Conservation (phyloP, 2,329 filamentous ascomycete species). For the Botrytis elliptica region DNA sequence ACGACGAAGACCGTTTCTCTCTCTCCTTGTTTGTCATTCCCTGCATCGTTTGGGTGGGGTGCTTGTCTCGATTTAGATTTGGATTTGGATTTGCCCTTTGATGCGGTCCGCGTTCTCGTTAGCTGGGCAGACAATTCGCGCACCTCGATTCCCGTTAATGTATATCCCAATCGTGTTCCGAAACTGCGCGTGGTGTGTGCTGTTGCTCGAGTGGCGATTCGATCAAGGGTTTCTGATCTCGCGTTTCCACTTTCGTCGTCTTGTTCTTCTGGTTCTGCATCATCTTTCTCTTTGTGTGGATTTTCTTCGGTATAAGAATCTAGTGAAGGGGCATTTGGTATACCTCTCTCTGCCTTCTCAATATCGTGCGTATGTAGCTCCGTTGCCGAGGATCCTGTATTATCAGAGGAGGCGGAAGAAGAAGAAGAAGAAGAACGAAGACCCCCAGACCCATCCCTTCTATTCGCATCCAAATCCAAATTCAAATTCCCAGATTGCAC, state of each 20-base stretch:
- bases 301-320: not conserved
- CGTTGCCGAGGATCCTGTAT: not conserved
- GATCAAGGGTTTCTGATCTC: not conserved
- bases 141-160: not conserved
- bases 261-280: not conserved
- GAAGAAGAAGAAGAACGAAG: not conserved
- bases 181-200: not conserved
- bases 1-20: not conserved
- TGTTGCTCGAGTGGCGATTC: not conserved
- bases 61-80: not conserved
- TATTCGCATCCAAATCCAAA: not conserved
- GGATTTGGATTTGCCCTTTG: not conserved
- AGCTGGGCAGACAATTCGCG: not conserved
- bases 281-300: not conserved
- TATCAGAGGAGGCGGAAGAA: not conserved
- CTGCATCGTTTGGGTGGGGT: accelerated
- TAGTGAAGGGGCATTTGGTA: not conserved
- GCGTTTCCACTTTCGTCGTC: not conserved
- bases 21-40: not conserved
- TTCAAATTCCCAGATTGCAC: not conserved
- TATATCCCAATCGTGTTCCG: not conserved
- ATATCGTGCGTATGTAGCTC: not conserved
- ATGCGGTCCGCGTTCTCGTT: not conserved
- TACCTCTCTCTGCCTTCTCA: not conserved
- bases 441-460: not conserved